These are phyloP conservation scores for Chalara sp. DNA, from an alignment of 2,329 filamentous ascomycete genomes.

Conservation along the genomic window DNA sequence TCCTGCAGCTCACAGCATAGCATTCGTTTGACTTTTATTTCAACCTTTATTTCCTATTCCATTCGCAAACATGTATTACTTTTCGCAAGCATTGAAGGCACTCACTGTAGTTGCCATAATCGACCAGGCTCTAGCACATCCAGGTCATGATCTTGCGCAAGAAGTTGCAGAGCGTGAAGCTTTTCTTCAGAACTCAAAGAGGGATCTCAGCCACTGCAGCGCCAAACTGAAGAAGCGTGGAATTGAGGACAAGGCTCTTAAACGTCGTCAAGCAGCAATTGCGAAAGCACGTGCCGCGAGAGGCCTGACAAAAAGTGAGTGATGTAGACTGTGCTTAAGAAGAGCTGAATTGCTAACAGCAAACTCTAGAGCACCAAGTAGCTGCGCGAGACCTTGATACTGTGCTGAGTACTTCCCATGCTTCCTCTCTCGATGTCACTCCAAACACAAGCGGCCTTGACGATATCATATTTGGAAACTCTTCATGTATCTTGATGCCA, in stretches of 20 bases:
- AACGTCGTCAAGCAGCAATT: constrained; percentile 28
- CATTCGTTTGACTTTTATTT: too few species aligned
- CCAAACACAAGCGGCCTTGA: constrained; percentile 18
- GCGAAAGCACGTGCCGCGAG: constrained; percentile 21
- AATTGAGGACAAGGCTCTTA: constrained; percentile 26
- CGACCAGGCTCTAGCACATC: constrained; percentile 24
- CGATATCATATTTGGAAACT: constrained; percentile 34
- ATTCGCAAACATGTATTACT: too few species aligned
- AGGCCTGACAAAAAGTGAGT: too few species aligned
- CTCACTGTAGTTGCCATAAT: too few species aligned
- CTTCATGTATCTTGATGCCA: constrained; percentile 43
- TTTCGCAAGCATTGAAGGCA: too few species aligned
- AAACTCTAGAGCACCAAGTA: background rate
- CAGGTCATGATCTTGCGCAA: constrained; percentile 29
- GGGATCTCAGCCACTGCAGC: constrained; percentile 31
- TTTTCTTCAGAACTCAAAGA: constrained; percentile 26
- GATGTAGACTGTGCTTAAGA: constrained; percentile 9
- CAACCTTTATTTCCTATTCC: too few species aligned
- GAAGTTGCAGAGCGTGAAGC: constrained; percentile 29
- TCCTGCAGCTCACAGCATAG: too few species aligned
- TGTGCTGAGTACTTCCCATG: background rate
- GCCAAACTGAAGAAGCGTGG: constrained; percentile 32
- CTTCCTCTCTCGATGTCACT: constrained; percentile 8
- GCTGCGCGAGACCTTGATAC: background rate
- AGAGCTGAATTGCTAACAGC: constrained; percentile 18